phyloP scores from a whole-genome alignment of 2,329 filamentous ascomycete species.

The Botryotinia narcissicola region DNA sequence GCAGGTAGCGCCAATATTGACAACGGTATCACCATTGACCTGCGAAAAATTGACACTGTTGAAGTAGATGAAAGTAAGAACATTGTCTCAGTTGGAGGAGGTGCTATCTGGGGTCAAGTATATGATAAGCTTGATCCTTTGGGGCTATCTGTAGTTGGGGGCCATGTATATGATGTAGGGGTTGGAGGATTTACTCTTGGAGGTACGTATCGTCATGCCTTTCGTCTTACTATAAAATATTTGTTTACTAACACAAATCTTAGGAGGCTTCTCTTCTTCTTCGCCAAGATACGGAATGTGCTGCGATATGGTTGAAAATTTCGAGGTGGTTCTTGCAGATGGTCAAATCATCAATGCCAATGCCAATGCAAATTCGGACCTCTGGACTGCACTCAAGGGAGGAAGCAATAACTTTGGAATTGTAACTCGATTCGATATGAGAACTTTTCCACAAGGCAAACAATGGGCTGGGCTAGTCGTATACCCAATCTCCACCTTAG shows the following conservation, averaged over 20 bases:
- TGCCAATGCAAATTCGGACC: slow-evolving; percentile 44
- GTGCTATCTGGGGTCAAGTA: slow-evolving; percentile 39
- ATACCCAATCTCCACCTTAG: neutral
- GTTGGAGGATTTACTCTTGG: slow-evolving; percentile 17
- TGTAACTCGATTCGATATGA: slow-evolving; percentile 47
- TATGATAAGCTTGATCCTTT: slow-evolving; percentile 23
- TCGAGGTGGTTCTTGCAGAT: slow-evolving; percentile 43
- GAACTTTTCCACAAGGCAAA: slow-evolving; percentile 37
- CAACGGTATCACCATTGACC: slow-evolving; percentile 50
- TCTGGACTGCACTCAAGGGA: slow-evolving; percentile 54
- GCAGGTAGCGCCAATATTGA: slow-evolving; percentile 51
- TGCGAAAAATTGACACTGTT: slow-evolving; percentile 37
- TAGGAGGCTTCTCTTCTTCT: slow-evolving; percentile 15
- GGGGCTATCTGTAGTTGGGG: slow-evolving; percentile 24
- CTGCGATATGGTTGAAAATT: neutral
- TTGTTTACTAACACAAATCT: slow-evolving; percentile 22
- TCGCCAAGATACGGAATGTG: neutral
- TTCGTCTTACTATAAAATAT: neutral
- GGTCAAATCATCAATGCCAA: slow-evolving; percentile 48
- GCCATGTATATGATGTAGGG: slow-evolving; percentile 24
- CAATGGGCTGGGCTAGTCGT: slow-evolving; percentile 23
- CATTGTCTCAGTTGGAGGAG: slow-evolving; percentile 40
- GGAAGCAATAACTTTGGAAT: slow-evolving; percentile 47
- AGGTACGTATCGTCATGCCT: neutral
- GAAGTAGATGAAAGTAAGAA: slow-evolving; percentile 34